Evolutionary conservation across 805 yeast species (phyloP), one percentile per base, ranked within the genome.

Genomic region (Hanseniaspora occidentalis): DNA sequence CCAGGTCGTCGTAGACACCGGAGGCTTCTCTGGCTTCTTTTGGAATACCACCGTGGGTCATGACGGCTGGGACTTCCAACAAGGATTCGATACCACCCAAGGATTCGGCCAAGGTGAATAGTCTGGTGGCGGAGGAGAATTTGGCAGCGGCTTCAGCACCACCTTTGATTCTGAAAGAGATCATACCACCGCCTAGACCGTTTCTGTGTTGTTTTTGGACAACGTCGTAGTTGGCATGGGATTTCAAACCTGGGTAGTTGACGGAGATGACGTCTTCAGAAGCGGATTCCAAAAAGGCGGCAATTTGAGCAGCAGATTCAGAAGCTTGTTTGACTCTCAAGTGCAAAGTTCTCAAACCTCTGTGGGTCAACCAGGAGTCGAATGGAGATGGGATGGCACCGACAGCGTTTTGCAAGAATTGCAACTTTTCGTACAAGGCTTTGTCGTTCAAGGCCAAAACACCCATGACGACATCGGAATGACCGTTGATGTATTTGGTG

Each of bases 41-140:
- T 54, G 92, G 85, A 60, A 84, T 84, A 57, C 94, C 94, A 42
- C 89, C 92, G 54, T 84, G 95, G 52, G 95, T 84, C 95, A 84
- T 84, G 43, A 77, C 75, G 36, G 94, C 92, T 33, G 95, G 95
- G 37, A 84, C 88, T 64, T 84, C 94, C 48, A 82, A 65, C 54
- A 84, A 68, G 7, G 88, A 78, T 66, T 84, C 95, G 47, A 84
- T 78, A 50, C 95, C 95, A 50, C 95, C 95, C 46, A 84, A 71
- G 17, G 94, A 83, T 66, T 85, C 95, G 43, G 95, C 94, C 55
- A 84, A 69, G 17, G 92, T 78, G 70, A 84, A 84, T 45, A 82
- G 57, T 65, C 79, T 74, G 47, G 94, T 82, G 36, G 75, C 55
- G 36, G 81, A 75, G 44, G 88, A 73, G 70, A 84, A 82, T 50